These are phyloP conservation scores for Leccinum broughii DNA, from an alignment of 768 basidiomycete genomes.

Conservation along the genomic window DNA sequence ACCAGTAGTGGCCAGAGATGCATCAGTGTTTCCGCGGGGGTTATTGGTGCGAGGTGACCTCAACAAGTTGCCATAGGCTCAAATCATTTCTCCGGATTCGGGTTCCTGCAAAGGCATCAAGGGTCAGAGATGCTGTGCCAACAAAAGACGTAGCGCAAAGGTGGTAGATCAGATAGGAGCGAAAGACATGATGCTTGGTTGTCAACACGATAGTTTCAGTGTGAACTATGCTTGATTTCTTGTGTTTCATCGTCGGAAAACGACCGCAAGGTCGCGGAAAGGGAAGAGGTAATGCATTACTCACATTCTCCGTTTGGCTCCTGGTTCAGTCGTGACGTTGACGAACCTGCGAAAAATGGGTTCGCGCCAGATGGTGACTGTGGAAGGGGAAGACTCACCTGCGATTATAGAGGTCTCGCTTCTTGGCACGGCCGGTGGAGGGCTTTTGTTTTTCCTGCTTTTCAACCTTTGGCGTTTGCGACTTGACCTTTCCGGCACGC, in stretches of 20 bases:
- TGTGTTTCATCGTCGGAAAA: slow-evolving; percentile 26
- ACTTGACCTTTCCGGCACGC: slow-evolving; percentile 99
- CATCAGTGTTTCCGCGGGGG: not conserved
- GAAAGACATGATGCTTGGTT: slow-evolving; percentile 93
- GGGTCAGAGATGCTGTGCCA: slow-evolving; percentile 5
- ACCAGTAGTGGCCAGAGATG: not conserved
- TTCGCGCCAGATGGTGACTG: not conserved
- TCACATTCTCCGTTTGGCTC: slow-evolving; percentile 94
- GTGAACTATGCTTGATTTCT: slow-evolving; percentile 90
- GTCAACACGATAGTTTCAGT: slow-evolving; percentile 87
- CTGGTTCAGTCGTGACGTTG: slow-evolving; percentile 84
- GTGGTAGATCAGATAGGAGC: slow-evolving; percentile 94
- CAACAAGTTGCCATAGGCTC: not conserved
- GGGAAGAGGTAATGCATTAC: slow-evolving; percentile 51
- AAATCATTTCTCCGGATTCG: slow-evolving; percentile 6
- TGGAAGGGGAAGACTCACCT: slow-evolving; percentile 51
- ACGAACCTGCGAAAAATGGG: slow-evolving; percentile 62
- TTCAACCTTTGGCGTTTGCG: slow-evolving; percentile 96
- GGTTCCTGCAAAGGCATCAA: slow-evolving; percentile 16
- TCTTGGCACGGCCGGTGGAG: slow-evolving; percentile 96
- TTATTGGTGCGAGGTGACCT: not conserved
- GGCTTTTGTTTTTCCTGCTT: slow-evolving; percentile 98
- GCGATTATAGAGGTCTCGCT: slow-evolving; percentile 89
- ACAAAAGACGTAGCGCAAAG: not conserved
- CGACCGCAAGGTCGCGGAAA: slow-evolving; percentile 22